A percentile compares a stretch with the other conserved stretches of the same genome.
These are phyloP conservation scores for Eimeria maxima DNA, from an alignment of 169 alveolate species.

Conservation along the genomic window DNA sequence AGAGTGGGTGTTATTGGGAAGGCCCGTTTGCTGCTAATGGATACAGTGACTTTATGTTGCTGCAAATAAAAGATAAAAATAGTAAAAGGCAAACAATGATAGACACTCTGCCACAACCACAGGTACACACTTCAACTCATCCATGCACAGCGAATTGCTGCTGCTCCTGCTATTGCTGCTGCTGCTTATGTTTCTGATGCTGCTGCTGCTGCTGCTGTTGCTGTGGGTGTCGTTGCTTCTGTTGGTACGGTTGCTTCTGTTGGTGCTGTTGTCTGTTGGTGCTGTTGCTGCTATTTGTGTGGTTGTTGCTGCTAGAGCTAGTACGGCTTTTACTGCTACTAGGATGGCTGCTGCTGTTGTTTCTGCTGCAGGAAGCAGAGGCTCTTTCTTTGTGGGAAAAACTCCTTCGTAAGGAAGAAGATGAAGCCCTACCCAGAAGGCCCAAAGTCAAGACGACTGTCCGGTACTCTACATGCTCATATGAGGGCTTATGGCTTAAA, in stretches of 20 bases:
- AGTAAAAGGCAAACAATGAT: not conserved
- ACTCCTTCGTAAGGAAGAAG: not conserved
- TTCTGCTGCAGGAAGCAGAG: slow-evolving; percentile 22
- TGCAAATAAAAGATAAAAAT: not conserved
- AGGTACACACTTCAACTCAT: no score
- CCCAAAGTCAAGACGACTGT: not conserved
- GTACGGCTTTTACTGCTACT: slow-evolving; percentile 7
- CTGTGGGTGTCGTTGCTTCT: not conserved
- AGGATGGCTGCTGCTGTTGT: not conserved
- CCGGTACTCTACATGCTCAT: not conserved
- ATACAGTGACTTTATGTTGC: not conserved
- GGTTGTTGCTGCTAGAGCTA: not conserved
- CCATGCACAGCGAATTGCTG: no score
- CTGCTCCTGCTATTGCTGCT: not conserved
- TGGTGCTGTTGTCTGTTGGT: no score
- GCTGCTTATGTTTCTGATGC: not conserved
- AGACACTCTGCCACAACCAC: not conserved
- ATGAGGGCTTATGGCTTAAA: not conserved
- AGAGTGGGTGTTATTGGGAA: slow-evolving; percentile 5
- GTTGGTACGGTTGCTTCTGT: no score
- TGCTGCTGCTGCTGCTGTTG: not conserved
- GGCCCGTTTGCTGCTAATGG: not conserved
- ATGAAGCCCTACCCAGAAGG: not conserved
- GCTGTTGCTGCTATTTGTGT: no score
- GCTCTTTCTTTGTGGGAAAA: not conserved